Conservation (phyloP, 2,329 filamentous ascomycete species). For the Lojkania enalia region DNA sequence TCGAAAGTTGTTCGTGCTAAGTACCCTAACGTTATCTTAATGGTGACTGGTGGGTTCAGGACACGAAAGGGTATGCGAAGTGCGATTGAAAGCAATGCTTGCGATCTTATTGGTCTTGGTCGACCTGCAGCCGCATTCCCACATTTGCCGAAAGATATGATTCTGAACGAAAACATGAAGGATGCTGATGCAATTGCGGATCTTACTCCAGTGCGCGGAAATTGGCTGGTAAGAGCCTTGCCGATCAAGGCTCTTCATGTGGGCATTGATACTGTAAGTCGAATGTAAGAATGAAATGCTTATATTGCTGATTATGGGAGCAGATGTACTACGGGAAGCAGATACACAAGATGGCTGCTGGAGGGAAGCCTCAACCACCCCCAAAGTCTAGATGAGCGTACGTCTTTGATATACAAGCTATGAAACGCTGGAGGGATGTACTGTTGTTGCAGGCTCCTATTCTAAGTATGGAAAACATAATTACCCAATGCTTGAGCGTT, state of each 20-base stretch:
- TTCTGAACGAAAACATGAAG: conserved; percentile 14
- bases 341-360: conserved; percentile 10
- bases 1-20: conserved; percentile 53
- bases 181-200: conserved; percentile 13
- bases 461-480: too few relatives aligned
- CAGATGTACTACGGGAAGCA: conserved; percentile 14
- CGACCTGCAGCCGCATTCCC: conserved; percentile 15
- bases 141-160: conserved; percentile 12
- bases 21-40: conserved; percentile 46
- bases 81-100: conserved; percentile 49
- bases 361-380: conserved; percentile 9
- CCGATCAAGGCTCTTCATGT: conserved; percentile 5
- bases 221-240: conserved; percentile 3
- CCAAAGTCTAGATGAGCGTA: too few relatives aligned
- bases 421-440: too few relatives aligned
- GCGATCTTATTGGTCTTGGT: conserved; percentile 17
- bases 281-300: neutral
- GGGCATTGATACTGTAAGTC: conserved; percentile 9
- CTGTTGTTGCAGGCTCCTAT: too few relatives aligned
- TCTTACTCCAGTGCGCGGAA: conserved; percentile 2
- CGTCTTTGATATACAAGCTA: too few relatives aligned
- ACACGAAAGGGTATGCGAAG: conserved; percentile 58
- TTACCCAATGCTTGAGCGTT: too few relatives aligned
- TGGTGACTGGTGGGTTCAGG: conserved; percentile 61
- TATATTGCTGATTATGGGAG: neutral